Evolutionary conservation across 768 basidiomycete species (phyloP), one percentile per base, ranked within the genome.

Genomic region (Xanthoconium purpureum): DNA sequence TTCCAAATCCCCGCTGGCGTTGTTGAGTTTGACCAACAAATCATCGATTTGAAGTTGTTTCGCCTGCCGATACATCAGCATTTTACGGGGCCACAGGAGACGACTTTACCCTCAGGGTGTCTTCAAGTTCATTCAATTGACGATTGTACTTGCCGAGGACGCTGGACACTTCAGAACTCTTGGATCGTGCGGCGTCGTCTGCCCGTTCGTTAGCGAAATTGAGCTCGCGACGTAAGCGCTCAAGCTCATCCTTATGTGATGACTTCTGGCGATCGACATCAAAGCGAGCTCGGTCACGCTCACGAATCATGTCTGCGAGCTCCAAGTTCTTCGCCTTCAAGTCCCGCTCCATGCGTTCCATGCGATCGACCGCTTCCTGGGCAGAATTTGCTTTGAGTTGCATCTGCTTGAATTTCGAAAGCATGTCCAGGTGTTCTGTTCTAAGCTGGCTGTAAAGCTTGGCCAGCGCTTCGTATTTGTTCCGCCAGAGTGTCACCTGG

Each of bases 311-410:
- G 69, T 98, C 97, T 24, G 97, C 97, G 18, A 99, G 78, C 71
- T 98, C 97, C 53, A 99, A 74, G 68, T 98, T 99, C 82, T 99
- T 99, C n/a, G 91, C 81, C 75, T 98, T 99, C 64, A 98, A 78
- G 69, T 99, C 97, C 35, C 94, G 80, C 70, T 99, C 97, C 94
- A 98, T 98, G 55, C 95, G 80, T 72, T 98, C 97, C 94, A 99
- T 98, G 62, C 87, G 87, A 71, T 99, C 96, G 44, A 98, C 89
- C 30, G 95, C 91, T 73, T 98, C 97, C 71, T 98, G 96, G 0
- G 97, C 95, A 36, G 95, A 97, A 68, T 95, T 97, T 17, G 97
- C 97, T 71, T 97, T 98, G 59, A 98, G 82, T 70, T 98, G 95
- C 82, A 98, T 83, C 62, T 91, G 88, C 78, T 98, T 99, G 81